Conservation (phyloP, 345 rosid genomes). For the Populus nigra region DNA sequence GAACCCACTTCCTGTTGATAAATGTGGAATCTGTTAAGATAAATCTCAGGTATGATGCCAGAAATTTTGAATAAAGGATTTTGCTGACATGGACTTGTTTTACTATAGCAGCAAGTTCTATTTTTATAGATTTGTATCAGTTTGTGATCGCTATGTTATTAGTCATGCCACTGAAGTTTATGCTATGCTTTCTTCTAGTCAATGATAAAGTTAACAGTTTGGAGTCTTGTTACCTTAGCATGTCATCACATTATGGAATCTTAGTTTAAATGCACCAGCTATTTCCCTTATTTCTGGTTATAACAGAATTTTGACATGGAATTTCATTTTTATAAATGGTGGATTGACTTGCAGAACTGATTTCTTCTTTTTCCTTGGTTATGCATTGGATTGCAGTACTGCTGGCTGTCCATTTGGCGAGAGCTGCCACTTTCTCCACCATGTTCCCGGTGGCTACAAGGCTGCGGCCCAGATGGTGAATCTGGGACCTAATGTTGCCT, state of each 20-base stretch:
- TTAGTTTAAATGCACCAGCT: neutral
- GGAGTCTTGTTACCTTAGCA: neutral
- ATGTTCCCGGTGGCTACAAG: constrained; percentile 78
- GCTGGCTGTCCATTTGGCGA: constrained; percentile 93
- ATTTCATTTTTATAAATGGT: neutral
- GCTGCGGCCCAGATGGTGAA: constrained; percentile 79
- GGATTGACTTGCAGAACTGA: neutral
- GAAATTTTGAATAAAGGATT: neutral
- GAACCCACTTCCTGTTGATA: constrained; percentile 10
- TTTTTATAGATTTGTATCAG: neutral
- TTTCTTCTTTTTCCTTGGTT: neutral
- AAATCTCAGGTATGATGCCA: constrained; percentile 5
- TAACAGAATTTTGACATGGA: neutral
- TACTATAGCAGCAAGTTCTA: neutral
- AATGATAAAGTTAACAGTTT: neutral
- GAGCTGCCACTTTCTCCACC: constrained; percentile 81
- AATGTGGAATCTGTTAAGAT: neutral
- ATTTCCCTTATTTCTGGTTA: neutral
- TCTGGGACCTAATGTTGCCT: constrained; percentile 43
- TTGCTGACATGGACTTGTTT: neutral
- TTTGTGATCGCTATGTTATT: neutral
- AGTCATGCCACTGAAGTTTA: no score
- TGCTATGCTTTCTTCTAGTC: no score
- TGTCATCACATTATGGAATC: neutral
- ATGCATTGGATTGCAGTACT: constrained; percentile 52